phyloP scores from a whole-genome alignment of 1,139 yeast species.

The Pneumocystis oryctolagi region DNA sequence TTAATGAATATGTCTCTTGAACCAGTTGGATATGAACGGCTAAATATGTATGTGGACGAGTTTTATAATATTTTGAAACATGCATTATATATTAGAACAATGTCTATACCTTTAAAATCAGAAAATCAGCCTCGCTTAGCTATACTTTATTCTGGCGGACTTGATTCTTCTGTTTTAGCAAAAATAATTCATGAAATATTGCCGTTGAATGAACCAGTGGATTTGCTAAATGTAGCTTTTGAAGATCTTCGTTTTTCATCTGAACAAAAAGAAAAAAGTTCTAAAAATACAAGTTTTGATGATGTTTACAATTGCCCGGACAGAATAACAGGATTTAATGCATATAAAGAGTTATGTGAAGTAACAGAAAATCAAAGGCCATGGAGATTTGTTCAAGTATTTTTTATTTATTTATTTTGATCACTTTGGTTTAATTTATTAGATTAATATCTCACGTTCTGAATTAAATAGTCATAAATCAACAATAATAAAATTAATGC shows the following conservation, averaged over 20 bases:
- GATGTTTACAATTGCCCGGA: conserved; percentile 58
- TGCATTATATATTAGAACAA: conserved; percentile 12
- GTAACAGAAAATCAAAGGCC: neutral
- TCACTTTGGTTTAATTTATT: conserved; percentile 36
- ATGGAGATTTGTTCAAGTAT: neutral
- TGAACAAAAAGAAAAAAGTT: neutral
- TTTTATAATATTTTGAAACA: conserved; percentile 5
- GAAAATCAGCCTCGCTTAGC: conserved; percentile 24
- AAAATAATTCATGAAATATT: conserved; percentile 24
- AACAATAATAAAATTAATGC: conserved; percentile 50
- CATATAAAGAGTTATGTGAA: conserved; percentile 32
- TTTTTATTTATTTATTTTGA: conserved; percentile 2
- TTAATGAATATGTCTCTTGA: neutral
- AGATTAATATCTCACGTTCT: conserved; percentile 56
- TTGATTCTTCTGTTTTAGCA: conserved; percentile 77
- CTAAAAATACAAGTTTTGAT: conserved; percentile 16
- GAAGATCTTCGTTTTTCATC: conserved; percentile 48
- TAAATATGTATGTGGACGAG: neutral
- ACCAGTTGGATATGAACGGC: neutral
- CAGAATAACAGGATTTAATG: conserved; percentile 49
- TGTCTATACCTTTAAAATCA: conserved; percentile 8
- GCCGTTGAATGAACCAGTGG: conserved; percentile 29
- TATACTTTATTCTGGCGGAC: conserved; percentile 79
- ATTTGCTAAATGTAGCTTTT: conserved; percentile 86
- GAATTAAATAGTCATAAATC: conserved; percentile 41